Percentiles rank a stretch among this genome's conserved stretches.
phyloP scores from a whole-genome alignment of 2,329 filamentous ascomycete genomes.

The Aspergillus aculeatinus region DNA sequence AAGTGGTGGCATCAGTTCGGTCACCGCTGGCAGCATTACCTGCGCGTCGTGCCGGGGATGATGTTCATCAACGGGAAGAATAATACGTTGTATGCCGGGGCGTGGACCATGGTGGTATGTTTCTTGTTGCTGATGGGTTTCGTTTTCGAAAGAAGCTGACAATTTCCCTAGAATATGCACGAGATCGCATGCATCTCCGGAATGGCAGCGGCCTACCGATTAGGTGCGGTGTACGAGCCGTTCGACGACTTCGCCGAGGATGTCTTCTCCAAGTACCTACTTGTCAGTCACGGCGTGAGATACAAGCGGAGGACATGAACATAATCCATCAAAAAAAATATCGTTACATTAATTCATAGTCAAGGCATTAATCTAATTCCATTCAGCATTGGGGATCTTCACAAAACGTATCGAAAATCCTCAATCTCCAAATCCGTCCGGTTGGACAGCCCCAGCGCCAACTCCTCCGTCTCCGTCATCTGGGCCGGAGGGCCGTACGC shows the following conservation, averaged over 20 bases:
- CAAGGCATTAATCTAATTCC: too few species aligned
- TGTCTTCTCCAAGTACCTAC: conserved; percentile 35
- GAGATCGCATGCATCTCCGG: conserved; percentile 70
- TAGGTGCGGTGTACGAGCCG: conserved; percentile 61
- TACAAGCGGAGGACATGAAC: conserved; percentile 22
- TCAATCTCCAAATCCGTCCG: conserved; percentile 38
- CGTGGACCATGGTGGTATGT: conserved; percentile 67
- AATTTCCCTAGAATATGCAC: conserved; percentile 49
- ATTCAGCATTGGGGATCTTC: too few species aligned
- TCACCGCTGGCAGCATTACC: conserved; percentile 61
- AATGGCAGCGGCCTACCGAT: conserved; percentile 67
- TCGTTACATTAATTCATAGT: neutral
- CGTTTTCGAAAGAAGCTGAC: neutral
- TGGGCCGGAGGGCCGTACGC: conserved; percentile 26
- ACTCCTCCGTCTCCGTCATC: conserved; percentile 27
- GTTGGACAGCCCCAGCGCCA: conserved; percentile 33
- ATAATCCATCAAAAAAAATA: neutral
- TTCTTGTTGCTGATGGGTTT: neutral
- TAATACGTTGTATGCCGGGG: conserved; percentile 62
- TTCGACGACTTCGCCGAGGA: conserved; percentile 37
- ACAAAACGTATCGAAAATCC: conserved; percentile 33
- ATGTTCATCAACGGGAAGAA: conserved; percentile 69
- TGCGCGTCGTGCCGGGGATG: conserved; percentile 66
- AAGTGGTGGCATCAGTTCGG: conserved; percentile 66
- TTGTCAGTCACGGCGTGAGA: conserved; percentile 30